These are phyloP conservation scores for Hymenoscyphus fructigenus DNA, from an alignment of 2,329 filamentous ascomycete species.

Conservation along the genomic window DNA sequence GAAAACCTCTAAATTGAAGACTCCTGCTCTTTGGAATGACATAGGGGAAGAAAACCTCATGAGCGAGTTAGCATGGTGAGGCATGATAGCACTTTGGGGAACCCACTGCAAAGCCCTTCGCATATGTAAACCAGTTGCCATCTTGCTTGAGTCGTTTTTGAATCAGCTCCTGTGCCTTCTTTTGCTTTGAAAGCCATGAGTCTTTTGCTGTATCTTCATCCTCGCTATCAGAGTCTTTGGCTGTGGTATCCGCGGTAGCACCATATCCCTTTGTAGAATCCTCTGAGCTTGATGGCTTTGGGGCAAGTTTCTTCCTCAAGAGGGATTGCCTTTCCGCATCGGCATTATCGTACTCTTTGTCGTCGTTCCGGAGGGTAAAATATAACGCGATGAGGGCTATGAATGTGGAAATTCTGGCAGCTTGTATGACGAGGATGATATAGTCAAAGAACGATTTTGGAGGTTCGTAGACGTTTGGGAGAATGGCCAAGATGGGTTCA, in stretches of 20 bases:
- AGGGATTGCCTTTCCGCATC: constrained; percentile 62
- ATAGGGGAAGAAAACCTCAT: constrained; percentile 71
- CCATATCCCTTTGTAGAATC: constrained; percentile 32
- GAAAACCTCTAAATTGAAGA: constrained; percentile 66
- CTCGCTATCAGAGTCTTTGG: constrained; percentile 23
- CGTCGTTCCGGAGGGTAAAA: constrained; percentile 30
- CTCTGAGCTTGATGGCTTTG: constrained; percentile 32
- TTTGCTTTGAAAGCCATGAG: constrained; percentile 53
- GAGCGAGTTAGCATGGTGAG: constrained; percentile 6
- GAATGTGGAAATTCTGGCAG: constrained; percentile 35
- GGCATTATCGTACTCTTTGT: constrained; percentile 36
- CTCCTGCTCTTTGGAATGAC: constrained; percentile 70
- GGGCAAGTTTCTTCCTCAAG: constrained; percentile 45
- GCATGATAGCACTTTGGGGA: not conserved
- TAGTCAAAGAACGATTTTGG: constrained; percentile 29
- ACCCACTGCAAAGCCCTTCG: constrained; percentile 65
- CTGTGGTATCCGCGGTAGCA: constrained; percentile 24
- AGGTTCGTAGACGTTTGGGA: constrained; percentile 35
- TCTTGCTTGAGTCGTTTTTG: constrained; percentile 69
- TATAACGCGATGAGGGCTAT: constrained; percentile 39
- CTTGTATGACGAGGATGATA: constrained; percentile 27
- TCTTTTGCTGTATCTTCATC: constrained; percentile 44
- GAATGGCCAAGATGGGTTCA: constrained; percentile 49
- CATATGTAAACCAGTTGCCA: constrained; percentile 75
- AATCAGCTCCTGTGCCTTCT: constrained; percentile 57